A percentile compares a stretch with the other conserved stretches of the same genome.
phyloP scores from a whole-genome alignment of 2,329 filamentous ascomycete species.

The Ceratocystiopsis sp. region DNA sequence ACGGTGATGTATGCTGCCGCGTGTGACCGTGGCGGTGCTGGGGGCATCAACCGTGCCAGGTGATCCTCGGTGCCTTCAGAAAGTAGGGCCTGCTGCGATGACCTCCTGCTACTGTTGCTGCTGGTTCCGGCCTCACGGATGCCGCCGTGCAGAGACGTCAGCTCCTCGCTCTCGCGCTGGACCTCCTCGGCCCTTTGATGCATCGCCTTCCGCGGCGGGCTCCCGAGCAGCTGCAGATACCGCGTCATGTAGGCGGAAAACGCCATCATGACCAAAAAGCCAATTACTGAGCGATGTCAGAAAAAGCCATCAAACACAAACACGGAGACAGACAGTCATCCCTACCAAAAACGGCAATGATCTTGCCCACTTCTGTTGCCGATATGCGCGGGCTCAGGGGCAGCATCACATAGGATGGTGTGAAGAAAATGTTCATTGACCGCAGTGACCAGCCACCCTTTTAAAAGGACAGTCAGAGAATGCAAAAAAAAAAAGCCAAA shows the following conservation, averaged over 20 bases:
- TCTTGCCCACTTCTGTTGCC: conserved; percentile 36
- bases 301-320: background rate
- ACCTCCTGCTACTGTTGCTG: no score
- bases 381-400: conserved; percentile 38
- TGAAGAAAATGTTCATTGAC: conserved; percentile 43
- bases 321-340: no score
- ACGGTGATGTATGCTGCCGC: conserved; percentile 10
- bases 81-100: background rate
- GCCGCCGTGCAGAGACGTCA: no score
- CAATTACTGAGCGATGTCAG: conserved; percentile 25
- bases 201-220: conserved; percentile 33
- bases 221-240: conserved; percentile 31
- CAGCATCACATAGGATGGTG: conserved; percentile 40
- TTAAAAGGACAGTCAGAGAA: conserved; percentile 3
- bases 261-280: conserved; percentile 34
- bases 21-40: conserved; percentile 6
- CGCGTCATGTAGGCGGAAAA: conserved; percentile 37
- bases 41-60: background rate
- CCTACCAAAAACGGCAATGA: conserved; percentile 41
- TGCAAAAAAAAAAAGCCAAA: background rate
- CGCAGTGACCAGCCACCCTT: conserved; percentile 39
- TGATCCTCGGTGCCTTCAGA: conserved; percentile 5
- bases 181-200: conserved; percentile 35
- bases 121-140: no score
- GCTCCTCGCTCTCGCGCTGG: conserved; percentile 7